Evolutionary conservation across 2,329 filamentous ascomycete species (phyloP), one percentile per base, ranked within the genome.

Genomic region (Sclerotinia glacialis): DNA sequence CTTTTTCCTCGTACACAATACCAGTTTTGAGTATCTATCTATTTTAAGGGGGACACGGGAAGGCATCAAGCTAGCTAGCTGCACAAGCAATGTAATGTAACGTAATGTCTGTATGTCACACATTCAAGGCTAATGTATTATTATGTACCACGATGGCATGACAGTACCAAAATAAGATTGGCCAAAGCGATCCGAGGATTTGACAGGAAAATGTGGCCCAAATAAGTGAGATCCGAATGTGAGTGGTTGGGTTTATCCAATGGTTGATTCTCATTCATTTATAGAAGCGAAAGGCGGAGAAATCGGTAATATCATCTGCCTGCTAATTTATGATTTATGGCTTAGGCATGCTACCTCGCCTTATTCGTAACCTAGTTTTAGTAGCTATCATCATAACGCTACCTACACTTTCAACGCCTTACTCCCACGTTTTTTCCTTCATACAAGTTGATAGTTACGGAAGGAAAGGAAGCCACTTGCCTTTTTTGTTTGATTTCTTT

Each of bases 191-290:
- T 62, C 56, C 56, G 47, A 53, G 37, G 37, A 40, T 54, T 55
- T 47, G 53, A 42, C 52, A 28, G 40, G 28, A 59, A 31, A 50
- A 59, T 50, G 52, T 65, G 63, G 54, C 42, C 31, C 63, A 50
- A 40, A 28, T n/a, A 54, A 23, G 31, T 7, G 18, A n/a, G 12
- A 37, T 34, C 14, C 14, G 42, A 16, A 16, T 59, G 12, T n/a
- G 53, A 49, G 9, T 42, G 49, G 37, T 64, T 47, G 61, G 8
- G 40, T 9, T 59, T 7, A 12, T 31, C 53, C 63, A 59, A 65
- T 40, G 37, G 14, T 40, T 40, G 37, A 40, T 40, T 40, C 11
- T 65, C 63, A 59, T 40, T 37, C 12, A 40, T 40, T 40, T 40
- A 40, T 14, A 40, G 18, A 37, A 53, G 16, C 23, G 49, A 59